Conservation (phyloP, 148 eudicot species). For the Camellia lanceoleosa region DNA sequence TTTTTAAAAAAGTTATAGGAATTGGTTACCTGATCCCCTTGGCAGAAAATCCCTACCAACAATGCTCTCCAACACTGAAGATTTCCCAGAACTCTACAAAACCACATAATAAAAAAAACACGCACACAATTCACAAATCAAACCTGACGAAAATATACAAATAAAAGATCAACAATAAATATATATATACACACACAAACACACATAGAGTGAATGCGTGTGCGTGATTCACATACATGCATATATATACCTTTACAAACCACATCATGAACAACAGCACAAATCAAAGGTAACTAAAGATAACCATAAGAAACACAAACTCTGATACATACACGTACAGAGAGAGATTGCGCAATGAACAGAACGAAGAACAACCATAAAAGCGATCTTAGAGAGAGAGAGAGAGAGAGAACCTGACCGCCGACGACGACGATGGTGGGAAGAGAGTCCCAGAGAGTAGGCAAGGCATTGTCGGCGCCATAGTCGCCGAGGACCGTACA, state of each 20-base stretch:
- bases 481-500: conserved; percentile 45
- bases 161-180: neutral
- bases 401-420: conserved; percentile 52
- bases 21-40: conserved; percentile 61
- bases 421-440: conserved; percentile 69
- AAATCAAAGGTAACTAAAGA: neutral
- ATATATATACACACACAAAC: neutral
- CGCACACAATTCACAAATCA: neutral
- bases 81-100: conserved; percentile 74
- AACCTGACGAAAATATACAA: neutral
- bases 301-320: neutral
- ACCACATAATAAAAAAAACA: neutral
- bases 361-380: neutral
- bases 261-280: neutral
- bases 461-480: conserved; percentile 32
- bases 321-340: neutral
- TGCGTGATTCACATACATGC: neutral
- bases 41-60: conserved; percentile 89
- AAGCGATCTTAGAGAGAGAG: neutral
- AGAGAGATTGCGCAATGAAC: neutral
- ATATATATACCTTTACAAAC: neutral
- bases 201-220: neutral
- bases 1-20: neutral
- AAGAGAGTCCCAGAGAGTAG: conserved; percentile 52
- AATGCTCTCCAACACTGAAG: conserved; percentile 76